Evolutionary conservation across 768 basidiomycete genomes (phyloP).

Genomic region (Hortiboletus campestris): DNA sequence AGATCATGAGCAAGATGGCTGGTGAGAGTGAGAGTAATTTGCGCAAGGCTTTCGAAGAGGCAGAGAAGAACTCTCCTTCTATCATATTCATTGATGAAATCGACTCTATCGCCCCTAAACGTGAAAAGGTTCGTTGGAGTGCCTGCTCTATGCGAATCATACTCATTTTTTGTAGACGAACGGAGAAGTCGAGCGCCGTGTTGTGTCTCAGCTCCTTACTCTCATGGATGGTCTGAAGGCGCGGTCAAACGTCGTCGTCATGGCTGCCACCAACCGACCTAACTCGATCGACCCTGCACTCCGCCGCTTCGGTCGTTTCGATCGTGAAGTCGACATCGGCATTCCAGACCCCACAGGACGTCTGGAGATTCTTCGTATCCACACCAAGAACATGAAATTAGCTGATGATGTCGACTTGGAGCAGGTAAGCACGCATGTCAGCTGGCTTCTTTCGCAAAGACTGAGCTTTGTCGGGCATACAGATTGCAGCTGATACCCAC

Average conservation of each 20-base stretch:
- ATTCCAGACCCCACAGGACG: slow-evolving; percentile 99
- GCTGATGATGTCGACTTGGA: slow-evolving; percentile 96
- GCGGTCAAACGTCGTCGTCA: slow-evolving; percentile 98
- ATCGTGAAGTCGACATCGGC: slow-evolving; percentile 98
- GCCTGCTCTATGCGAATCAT: neutral
- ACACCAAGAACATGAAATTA: slow-evolving; percentile 99
- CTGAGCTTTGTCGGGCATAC: slow-evolving; percentile 7
- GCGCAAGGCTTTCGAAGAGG: slow-evolving; percentile 98
- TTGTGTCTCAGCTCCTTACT: slow-evolving; percentile 96
- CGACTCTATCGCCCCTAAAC: slow-evolving; percentile 98
- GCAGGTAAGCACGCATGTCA: slow-evolving; percentile 48
- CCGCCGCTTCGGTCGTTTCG: slow-evolving; percentile 98
- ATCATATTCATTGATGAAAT: slow-evolving; percentile 99
- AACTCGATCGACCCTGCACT: slow-evolving; percentile 99
- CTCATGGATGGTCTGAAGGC: slow-evolving; percentile 99
- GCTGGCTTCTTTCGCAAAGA: neutral
- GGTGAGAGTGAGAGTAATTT: slow-evolving; percentile 98
- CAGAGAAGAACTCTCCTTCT: slow-evolving; percentile 98
- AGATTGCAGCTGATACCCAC: slow-evolving; percentile 99
- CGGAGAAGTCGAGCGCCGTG: slow-evolving; percentile 99
- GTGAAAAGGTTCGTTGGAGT: slow-evolving; percentile 77
- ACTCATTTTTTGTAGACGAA: slow-evolving; percentile 65
- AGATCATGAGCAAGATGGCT: slow-evolving; percentile 99
- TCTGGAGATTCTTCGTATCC: slow-evolving; percentile 97
- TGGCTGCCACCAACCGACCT: slow-evolving; percentile 98